phyloP scores from a whole-genome alignment of 1,139 yeast species.

The Geotrichum klebahnii region DNA sequence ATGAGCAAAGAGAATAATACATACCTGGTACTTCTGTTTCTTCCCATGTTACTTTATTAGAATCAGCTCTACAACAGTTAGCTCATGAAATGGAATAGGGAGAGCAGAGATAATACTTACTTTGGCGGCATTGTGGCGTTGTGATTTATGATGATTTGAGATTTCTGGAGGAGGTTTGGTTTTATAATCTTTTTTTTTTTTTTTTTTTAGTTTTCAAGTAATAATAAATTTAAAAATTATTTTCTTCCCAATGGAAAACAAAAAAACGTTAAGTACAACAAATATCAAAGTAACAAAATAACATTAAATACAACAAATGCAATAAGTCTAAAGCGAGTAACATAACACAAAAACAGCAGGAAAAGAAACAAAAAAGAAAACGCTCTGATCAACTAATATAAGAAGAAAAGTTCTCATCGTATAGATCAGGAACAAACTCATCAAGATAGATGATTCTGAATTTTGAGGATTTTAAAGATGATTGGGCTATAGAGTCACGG shows the following conservation, averaged over 20 bases:
- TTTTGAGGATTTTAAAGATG: slow-evolving; percentile 12
- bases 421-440: slow-evolving; percentile 23
- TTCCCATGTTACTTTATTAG: slow-evolving; percentile 40
- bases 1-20: background rate
- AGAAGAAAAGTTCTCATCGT: slow-evolving; percentile 4
- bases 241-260: background rate
- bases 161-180: no score
- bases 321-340: no score
- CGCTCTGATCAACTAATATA: background rate
- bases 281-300: no score
- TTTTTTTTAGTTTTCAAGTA: no score
- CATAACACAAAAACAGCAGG: no score
- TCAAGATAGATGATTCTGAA: slow-evolving; percentile 26
- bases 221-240: background rate
- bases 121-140: slow-evolving; percentile 23
- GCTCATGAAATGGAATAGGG: background rate
- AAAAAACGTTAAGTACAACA: no score
- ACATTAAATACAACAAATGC: no score
- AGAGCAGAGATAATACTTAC: slow-evolving; percentile 15
- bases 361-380: slow-evolving; percentile 5
- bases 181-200: no score
- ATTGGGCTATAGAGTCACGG: slow-evolving; percentile 8
- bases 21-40: slow-evolving; percentile 46
- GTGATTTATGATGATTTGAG: background rate
- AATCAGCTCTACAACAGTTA: slow-evolving; percentile 31